phyloP scores from a whole-genome alignment of 306 rosid genomes.

The Ormosia semicastrata region DNA sequence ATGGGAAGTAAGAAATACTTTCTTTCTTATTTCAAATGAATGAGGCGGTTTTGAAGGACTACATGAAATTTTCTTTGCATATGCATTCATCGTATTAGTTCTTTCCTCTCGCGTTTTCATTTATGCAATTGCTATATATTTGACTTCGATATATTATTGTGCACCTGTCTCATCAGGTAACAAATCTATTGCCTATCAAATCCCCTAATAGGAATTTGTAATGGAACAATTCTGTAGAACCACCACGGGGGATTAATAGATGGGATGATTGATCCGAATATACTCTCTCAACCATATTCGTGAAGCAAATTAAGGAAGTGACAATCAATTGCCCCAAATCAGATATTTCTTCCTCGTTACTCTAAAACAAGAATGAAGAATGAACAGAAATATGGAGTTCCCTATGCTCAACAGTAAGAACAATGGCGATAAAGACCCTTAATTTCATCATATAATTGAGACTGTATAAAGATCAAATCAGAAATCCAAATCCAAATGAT shows the following conservation, averaged over 20 bases:
- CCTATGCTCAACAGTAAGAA: not conserved
- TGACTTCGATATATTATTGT: not conserved
- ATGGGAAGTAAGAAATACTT: not conserved
- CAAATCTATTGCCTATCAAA: not conserved
- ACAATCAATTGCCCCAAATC: not conserved
- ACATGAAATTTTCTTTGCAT: not conserved
- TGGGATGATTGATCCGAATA: constrained; percentile 13
- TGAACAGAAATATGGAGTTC: not conserved
- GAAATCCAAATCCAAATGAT: constrained; percentile 26
- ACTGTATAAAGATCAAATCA: not conserved
- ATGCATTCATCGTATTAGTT: not conserved
- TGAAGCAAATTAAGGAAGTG: not conserved
- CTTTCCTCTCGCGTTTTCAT: not conserved
- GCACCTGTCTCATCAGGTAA: constrained; percentile 3
- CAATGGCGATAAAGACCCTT: not conserved
- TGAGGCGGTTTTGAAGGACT: not conserved
- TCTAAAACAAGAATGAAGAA: constrained; percentile 14
- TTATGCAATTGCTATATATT: not conserved
- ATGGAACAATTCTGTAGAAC: not conserved
- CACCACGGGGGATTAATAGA: not conserved
- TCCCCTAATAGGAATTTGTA: not conserved
- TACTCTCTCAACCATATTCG: constrained; percentile 3
- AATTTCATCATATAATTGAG: constrained; percentile 10
- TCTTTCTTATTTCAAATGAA: not conserved
- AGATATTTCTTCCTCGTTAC: not conserved